These are phyloP conservation scores for Mycena filopes DNA, from an alignment of 768 basidiomycete species.

Conservation along the genomic window DNA sequence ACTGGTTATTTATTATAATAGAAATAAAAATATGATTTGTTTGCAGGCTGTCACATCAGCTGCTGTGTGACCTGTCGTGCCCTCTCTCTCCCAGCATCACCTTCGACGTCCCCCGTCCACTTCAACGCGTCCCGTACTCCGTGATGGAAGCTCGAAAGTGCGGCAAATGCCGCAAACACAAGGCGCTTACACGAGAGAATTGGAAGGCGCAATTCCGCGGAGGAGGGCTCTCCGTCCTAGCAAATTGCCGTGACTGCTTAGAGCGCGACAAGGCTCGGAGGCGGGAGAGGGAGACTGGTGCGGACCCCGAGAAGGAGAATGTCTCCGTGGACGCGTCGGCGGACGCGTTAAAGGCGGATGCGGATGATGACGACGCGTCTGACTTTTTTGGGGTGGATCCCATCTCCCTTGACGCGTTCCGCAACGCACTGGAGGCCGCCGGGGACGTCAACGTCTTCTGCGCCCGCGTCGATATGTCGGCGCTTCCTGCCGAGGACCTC, in stretches of 20 bases:
- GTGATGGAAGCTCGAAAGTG: slow-evolving; percentile 5
- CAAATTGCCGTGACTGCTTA: not conserved
- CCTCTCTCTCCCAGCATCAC: not conserved
- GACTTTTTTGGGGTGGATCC: not conserved
- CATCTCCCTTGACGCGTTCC: not conserved
- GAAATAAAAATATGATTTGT: not conserved
- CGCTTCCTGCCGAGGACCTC: not conserved
- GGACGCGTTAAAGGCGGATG: no score
- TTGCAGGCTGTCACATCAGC: not conserved
- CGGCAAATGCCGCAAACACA: not conserved
- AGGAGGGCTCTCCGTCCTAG: not conserved
- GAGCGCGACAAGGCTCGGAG: not conserved
- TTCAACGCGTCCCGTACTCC: not conserved
- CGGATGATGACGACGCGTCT: not conserved
- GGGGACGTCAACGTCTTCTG: not conserved
- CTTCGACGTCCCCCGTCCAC: not conserved
- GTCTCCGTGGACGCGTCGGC: not conserved
- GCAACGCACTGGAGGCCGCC: not conserved
- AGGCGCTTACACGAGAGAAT: not conserved
- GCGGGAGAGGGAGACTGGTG: not conserved
- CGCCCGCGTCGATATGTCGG: not conserved
- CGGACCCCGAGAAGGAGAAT: slow-evolving; percentile 1
- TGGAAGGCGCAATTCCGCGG: slow-evolving; percentile 10
- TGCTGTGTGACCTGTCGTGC: not conserved
- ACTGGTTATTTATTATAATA: not conserved